Base-by-base conservation (phyloP, 2,329 filamentous ascomycete species). In the Penicillium sp. region DNA sequence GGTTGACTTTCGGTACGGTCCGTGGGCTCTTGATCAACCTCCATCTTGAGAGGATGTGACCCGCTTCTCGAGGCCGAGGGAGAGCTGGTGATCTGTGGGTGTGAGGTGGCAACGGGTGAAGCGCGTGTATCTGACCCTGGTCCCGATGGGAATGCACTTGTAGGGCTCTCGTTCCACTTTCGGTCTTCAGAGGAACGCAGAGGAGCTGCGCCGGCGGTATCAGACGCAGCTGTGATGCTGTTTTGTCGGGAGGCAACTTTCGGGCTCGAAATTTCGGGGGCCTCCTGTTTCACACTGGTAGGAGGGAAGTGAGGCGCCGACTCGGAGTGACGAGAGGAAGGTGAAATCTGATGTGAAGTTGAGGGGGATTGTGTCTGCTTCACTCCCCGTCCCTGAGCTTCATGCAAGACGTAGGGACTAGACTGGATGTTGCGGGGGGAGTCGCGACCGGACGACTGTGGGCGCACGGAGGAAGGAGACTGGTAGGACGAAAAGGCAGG, bases 241-340 rank as follows among this genome's bases (percentile, higher is more conserved):
- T 65, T 70, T 44, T 71, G 70, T 19, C 71, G 72, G 35, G 71
- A 70, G 51, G 72, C 73, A 37, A 90, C 92, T 77, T 91, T 92
- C 33, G 91, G 91, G 72, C 90, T 94, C 52, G 94, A 86, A 69
- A 89, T 93, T 54, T 89, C 74, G 71, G 88, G 91, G 51, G 84
- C 81, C 61, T 90, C 89, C 68, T 89, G 84, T 56, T 91, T 88
- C 63, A 82, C 82, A 50, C 82, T 81, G 44, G 83, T 82, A 58
- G 82, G 79, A 44, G 77, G 73, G 47, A 66, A 66, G 13, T 66
- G 69, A 27, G 70, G 61, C 16, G 66, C 65, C 11, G 66, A 66
- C 24, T 75, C 74, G 6, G 65, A 61, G 5, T 69, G 63, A 14
- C 69, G 69, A 18, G 69, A 69, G 75, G 79, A 82, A 81, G 73